Percentiles rank a stretch among this genome's conserved stretches.
Conservation (phyloP, 805 yeast genomes). For the Zygoascus flipseniorum region DNA sequence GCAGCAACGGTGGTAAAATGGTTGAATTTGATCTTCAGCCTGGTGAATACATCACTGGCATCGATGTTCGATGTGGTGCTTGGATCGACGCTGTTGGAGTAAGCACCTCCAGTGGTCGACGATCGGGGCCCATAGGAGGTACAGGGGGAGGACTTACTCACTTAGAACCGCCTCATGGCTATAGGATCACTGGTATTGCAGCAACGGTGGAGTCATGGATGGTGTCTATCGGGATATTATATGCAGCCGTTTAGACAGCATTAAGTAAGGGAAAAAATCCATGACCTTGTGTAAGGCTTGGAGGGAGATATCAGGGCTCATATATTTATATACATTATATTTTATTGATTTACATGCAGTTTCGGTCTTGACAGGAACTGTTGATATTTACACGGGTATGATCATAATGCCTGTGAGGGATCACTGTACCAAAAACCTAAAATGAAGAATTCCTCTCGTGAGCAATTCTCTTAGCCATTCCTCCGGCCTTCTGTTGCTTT, state of each 20-base stretch:
- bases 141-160: constrained; percentile 45
- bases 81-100: constrained; percentile 89
- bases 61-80: constrained; percentile 63
- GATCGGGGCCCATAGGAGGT: constrained; percentile 56
- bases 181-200: constrained; percentile 54
- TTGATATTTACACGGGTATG: not conserved
- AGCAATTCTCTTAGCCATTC: not conserved
- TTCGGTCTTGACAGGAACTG: not conserved
- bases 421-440: not conserved
- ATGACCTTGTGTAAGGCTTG: too few species aligned
- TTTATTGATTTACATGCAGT: not conserved
- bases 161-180: constrained; percentile 58
- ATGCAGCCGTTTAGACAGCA: constrained; percentile 19
- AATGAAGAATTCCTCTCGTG: constrained; percentile 1
- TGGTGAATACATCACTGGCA: constrained; percentile 53
- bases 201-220: constrained; percentile 69
- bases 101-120: constrained; percentile 35
- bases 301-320: not conserved
- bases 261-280: not conserved
- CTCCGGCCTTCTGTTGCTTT: not conserved
- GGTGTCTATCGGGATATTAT: constrained; percentile 63
- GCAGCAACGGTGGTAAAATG: constrained; percentile 32
- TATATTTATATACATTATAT: constrained; percentile 2
- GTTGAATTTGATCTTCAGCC: constrained; percentile 42
- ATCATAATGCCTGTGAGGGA: not conserved